A percentile compares a stretch with the other conserved stretches of the same genome.
These are phyloP conservation scores for Lithocarpus polystachyus DNA, from an alignment of 306 rosid genomes.

Conservation along the genomic window DNA sequence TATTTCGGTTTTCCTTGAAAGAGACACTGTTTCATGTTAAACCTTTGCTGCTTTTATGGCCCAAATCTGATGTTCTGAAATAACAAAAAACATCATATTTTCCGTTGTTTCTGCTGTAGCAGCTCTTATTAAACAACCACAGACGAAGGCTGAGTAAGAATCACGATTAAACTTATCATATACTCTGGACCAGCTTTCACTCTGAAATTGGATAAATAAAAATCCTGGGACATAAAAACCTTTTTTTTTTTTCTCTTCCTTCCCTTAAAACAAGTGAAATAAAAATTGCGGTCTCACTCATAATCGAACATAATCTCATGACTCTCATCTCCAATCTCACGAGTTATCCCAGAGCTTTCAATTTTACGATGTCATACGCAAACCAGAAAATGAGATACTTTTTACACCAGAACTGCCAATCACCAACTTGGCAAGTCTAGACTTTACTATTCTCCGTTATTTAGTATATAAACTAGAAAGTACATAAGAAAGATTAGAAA, in stretches of 20 bases:
- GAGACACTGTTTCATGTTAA: not conserved
- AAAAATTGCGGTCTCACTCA: too few relatives aligned
- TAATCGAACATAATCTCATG: too few relatives aligned
- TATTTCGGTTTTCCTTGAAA: not conserved
- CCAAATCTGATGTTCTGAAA: not conserved
- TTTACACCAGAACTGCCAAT: not conserved
- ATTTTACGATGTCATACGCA: not conserved
- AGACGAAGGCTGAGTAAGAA: too few relatives aligned
- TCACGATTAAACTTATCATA: too few relatives aligned
- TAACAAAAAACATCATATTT: not conserved
- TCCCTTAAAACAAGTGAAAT: too few relatives aligned
- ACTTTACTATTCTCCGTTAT: not conserved
- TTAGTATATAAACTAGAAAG: not conserved
- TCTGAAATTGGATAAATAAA: too few relatives aligned
- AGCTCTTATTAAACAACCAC: too few relatives aligned
- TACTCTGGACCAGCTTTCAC: too few relatives aligned
- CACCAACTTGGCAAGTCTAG: not conserved
- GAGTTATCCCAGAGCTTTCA: not conserved
- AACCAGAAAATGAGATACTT: not conserved
- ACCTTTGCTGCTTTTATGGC: not conserved
- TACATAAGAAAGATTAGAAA: too few relatives aligned
- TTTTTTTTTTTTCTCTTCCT: too few relatives aligned
- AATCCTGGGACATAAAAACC: too few relatives aligned
- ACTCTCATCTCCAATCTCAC: not conserved
- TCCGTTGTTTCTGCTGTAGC: not conserved